Conservation (phyloP, 2,329 filamentous ascomycete species). For the Cladosporium sp. region DNA sequence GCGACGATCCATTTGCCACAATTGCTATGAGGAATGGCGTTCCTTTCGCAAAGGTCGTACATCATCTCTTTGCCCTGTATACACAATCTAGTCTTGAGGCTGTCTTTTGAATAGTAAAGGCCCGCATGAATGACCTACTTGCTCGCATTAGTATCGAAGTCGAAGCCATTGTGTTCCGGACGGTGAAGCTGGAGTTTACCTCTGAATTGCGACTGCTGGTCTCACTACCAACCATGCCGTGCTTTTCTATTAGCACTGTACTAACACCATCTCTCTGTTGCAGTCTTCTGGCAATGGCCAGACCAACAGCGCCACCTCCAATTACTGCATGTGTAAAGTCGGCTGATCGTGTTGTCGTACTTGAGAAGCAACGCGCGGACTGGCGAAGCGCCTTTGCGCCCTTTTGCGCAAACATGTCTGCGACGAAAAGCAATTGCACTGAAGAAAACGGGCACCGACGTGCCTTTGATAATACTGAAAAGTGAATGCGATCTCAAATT, state of each 20-base stretch:
- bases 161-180: neutral
- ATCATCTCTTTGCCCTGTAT: conserved; percentile 70
- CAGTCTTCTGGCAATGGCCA: conserved; percentile 72
- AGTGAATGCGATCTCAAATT: neutral
- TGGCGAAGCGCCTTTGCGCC: conserved; percentile 7
- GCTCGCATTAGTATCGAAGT: neutral
- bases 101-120: conserved; percentile 74
- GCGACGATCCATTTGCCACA: conserved; percentile 95
- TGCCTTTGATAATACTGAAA: neutral
- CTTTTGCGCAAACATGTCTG: conserved; percentile 13
- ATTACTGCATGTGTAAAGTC: conserved; percentile 66
- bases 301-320: conserved; percentile 70
- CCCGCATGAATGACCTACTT: conserved; percentile 83
- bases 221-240: conserved; percentile 72
- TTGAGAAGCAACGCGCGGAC: conserved; percentile 39
- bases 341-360: conserved; percentile 36
- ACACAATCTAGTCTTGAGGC: conserved; percentile 81
- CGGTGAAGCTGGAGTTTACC: conserved; percentile 37
- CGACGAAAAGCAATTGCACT: neutral
- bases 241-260: conserved; percentile 77
- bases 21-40: conserved; percentile 66
- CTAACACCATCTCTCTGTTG: conserved; percentile 56
- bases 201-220: conserved; percentile 89
- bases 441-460: neutral
- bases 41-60: conserved; percentile 68